Conservation (phyloP, 345 rosid species). For the Arabidopsis suecica region DNA sequence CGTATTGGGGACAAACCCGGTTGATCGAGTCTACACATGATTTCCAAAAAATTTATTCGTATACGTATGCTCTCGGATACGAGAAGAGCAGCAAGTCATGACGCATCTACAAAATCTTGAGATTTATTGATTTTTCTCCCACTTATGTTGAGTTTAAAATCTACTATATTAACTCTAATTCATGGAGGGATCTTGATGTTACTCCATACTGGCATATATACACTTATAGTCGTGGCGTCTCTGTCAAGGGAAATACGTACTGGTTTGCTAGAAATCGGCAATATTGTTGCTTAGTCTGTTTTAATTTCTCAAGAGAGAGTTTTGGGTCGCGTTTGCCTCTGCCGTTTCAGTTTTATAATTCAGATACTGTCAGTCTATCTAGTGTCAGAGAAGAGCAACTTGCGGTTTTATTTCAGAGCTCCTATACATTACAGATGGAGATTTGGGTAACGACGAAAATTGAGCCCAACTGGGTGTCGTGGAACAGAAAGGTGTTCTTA, state of each 20-base stretch:
- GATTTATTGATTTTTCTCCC: not conserved
- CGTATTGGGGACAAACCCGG: too few relatives aligned
- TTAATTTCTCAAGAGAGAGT: not conserved
- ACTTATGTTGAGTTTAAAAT: not conserved
- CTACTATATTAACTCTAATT: not conserved
- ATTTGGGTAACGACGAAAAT: not conserved
- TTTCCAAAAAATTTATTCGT: not conserved
- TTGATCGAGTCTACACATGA: too few relatives aligned
- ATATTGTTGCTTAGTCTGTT: not conserved
- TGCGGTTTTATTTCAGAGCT: not conserved
- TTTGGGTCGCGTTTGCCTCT: not conserved
- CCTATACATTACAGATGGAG: not conserved
- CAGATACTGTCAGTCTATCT: not conserved
- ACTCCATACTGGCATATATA: not conserved
- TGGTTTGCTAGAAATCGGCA: not conserved
- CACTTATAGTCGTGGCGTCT: not conserved
- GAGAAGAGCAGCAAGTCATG: not conserved
- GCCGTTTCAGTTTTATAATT: not conserved
- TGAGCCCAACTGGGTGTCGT: not conserved
- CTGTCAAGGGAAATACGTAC: not conserved
- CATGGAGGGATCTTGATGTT: not conserved
- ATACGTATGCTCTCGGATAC: not conserved
- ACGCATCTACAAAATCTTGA: not conserved
- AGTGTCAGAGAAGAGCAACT: not conserved
- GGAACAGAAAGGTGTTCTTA: not conserved